Evolutionary conservation across 2,329 filamentous ascomycete genomes (phyloP), one percentile per base, ranked within the genome.

Genomic region (Paecilomyces sp.): DNA sequence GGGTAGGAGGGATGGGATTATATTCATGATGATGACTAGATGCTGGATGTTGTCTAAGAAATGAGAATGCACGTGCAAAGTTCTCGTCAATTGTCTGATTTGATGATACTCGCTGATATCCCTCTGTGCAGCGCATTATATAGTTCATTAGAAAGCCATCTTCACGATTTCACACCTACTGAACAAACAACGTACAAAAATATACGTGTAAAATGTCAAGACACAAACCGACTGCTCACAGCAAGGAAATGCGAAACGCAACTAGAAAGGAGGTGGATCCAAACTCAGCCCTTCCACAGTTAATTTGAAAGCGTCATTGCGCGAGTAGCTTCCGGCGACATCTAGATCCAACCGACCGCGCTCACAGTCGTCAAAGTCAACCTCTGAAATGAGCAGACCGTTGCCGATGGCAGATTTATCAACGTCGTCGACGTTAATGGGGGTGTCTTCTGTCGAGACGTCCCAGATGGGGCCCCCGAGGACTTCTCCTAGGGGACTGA

Each of bases 321-420:
- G 83, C 2, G 91, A 92, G 74, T 96, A 96, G 70, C 88, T 92
- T 0, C 92, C 92, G 1, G 86, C 91, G 41, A 90, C 86, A 77
- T 96, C 92, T 54, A 96, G 73, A 72, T 96, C 92, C 64, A 96
- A 72, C 57, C 91, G 80, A 0, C 92, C 92, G 9, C 90, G 82
- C 65, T 92, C 84, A 67, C 92, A 96, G 65, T 96, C 91, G 55
- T 95, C 89, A 68, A 97, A 88, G 69, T 97, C 91, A 3, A 92
- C 87, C 64, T 94, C 90, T 0, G 85, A 81, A 34, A 84, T 83
- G 57, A 92, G 76, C 31, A 96, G 72, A 0, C 85, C 83, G 3
- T 65, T 65, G 3, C 61, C 65, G 2, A 60, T 58, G 3, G 62
- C 67, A 7, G 62, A 57, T 2, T 61, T 34, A 13, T 58, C 57